These are phyloP conservation scores for Chaetomidium leptoderma DNA, from an alignment of 495 filamentous ascomycete genomes.

Conservation along the genomic window DNA sequence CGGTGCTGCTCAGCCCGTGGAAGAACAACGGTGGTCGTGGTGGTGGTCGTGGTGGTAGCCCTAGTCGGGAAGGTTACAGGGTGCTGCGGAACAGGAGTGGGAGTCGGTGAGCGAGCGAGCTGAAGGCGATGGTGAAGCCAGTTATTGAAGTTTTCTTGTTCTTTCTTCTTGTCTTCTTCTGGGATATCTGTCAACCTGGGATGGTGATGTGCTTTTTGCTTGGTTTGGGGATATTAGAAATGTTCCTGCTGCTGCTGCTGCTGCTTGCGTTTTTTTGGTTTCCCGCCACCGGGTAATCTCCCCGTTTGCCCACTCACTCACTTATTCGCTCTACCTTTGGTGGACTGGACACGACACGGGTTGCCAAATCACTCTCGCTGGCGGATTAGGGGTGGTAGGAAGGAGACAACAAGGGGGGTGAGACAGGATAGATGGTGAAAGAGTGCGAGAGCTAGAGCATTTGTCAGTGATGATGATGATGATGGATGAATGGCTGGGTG, in stretches of 20 bases:
- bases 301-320: neutral
- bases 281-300: neutral
- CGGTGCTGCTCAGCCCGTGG: constrained; percentile 22
- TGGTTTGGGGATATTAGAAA: constrained; percentile 5
- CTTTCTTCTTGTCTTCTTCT: neutral
- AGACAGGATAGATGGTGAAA: neutral
- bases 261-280: neutral
- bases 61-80: neutral
- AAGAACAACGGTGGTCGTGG: neutral
- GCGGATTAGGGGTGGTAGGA: too few relatives aligned
- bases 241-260: neutral
- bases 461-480: neutral
- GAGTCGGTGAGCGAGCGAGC: neutral
- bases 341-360: neutral
- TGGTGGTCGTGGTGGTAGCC: neutral
- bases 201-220: constrained; percentile 4
- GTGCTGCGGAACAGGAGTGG: constrained; percentile 12
- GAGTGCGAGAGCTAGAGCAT: neutral
- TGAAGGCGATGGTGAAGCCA: neutral
- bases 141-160: neutral
- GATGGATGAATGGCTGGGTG: neutral
- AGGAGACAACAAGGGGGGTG: neutral
- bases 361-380: neutral
- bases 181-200: constrained; percentile 13
- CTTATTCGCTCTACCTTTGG: too few relatives aligned